phyloP scores from a whole-genome alignment of 345 rosid genomes.

The Eucalyptus leucophloia region DNA sequence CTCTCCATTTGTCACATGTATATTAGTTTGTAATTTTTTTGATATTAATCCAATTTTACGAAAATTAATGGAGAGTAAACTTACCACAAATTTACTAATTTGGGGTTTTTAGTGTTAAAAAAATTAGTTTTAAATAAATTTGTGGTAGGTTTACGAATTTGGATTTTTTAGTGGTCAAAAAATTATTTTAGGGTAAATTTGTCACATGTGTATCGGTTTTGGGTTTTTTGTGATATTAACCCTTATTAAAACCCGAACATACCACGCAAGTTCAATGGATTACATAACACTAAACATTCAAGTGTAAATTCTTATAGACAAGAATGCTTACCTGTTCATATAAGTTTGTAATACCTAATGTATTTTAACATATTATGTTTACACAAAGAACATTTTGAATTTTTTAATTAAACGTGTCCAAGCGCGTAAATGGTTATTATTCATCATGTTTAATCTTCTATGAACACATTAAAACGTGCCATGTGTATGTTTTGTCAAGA shows the following conservation, averaged over 20 bases:
- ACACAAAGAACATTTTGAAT: background rate
- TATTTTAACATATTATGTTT: background rate
- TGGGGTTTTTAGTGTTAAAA: fast-evolving
- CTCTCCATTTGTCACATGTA: too few relatives aligned
- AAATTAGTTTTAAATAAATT: too few relatives aligned
- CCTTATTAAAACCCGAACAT: background rate
- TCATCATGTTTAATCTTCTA: background rate
- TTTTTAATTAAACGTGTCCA: background rate
- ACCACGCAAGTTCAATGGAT: background rate
- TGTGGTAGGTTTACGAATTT: too few relatives aligned
- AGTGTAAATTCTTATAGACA: background rate
- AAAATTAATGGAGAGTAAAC: too few relatives aligned
- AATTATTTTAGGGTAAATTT: too few relatives aligned
- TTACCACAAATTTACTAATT: too few relatives aligned
- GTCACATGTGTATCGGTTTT: fast-evolving
- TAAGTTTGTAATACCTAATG: background rate
- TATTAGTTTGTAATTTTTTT: too few relatives aligned
- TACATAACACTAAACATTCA: background rate
- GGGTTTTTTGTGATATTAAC: too few relatives aligned
- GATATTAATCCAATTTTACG: too few relatives aligned
- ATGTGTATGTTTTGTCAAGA: background rate
- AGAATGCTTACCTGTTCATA: background rate
- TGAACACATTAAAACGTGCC: background rate
- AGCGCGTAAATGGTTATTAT: background rate
- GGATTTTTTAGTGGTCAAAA: too few relatives aligned